Evolutionary conservation across 139 green algal species (phyloP), one percentile per base, ranked within the genome.

Genomic region (Pleodorina starrii): DNA sequence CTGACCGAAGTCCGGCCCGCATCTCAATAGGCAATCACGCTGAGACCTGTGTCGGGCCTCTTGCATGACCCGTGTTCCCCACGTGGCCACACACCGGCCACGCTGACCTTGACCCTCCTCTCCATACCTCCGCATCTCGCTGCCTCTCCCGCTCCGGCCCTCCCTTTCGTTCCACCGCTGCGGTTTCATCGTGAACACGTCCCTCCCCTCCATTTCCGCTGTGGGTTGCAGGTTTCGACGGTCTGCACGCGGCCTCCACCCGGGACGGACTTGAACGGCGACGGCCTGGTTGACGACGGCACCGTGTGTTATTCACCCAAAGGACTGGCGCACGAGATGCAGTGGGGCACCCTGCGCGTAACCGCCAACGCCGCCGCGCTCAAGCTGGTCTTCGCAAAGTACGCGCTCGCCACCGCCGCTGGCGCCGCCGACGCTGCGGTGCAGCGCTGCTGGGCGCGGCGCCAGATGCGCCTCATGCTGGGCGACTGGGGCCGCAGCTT

Each of bases 401-500:
- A 68, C 48, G 32, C 32, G 3, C 11, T 57, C 48, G 48, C 48
- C n/a, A 36, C 46, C 48, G 12, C 48, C 48, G 10, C 48, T 12
- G 48, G 11, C 12, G 48, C 74, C 29, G 74, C 5, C 0, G 76
- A 84, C 32, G 16, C 48, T 3, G 2, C n/a, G n/a, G 40, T 51
- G 11, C 76, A 84, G 48, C 76, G 76, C 32, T 84, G 76, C 76
- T 84, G 76, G 76, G 46, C 76, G 76, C 76, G 76, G 14, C 32
- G 48, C 12, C 76, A 84, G 48, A 68, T 84, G 32, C 76, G 76
- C 14, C 76, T 84, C 14, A 84, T 84, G 76, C 76, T 84, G n/a
- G 76, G 76, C 48, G 76, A 84, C 76, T 84, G 76, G 76, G 76
- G 76, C 76, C 76, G 76, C 76, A 85, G 78, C 54, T 85, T 74